These are phyloP conservation scores for Rugonectria rugulosa DNA, from an alignment of 2,329 filamentous ascomycete genomes.

Conservation along the genomic window DNA sequence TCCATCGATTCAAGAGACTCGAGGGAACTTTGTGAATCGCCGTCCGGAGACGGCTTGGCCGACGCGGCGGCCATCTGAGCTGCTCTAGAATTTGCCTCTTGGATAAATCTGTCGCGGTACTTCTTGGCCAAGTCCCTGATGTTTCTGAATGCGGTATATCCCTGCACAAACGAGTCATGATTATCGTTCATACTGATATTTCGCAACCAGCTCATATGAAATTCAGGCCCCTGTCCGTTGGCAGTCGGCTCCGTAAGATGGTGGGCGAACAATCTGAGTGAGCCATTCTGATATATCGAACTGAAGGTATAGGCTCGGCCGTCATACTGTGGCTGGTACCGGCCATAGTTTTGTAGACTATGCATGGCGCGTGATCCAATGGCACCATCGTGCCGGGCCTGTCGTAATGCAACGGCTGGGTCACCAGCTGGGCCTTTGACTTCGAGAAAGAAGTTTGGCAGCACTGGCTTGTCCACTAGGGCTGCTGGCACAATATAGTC, in stretches of 20 bases:
- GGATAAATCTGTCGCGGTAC: slow-evolving; percentile 47
- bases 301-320: slow-evolving; percentile 49
- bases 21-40: not conserved
- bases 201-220: slow-evolving; percentile 50
- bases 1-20: not conserved
- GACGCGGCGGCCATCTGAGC: not conserved
- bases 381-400: slow-evolving; percentile 49
- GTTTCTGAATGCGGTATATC: slow-evolving; percentile 49
- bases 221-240: slow-evolving; percentile 44
- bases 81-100: slow-evolving; percentile 37
- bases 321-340: slow-evolving; percentile 45
- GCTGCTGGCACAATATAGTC: slow-evolving; percentile 43
- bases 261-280: slow-evolving; percentile 48
- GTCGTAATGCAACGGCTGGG: slow-evolving; percentile 40
- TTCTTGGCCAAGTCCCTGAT: slow-evolving; percentile 46
- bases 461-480: slow-evolving; percentile 39
- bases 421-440: slow-evolving; percentile 47
- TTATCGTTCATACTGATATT: slow-evolving; percentile 39
- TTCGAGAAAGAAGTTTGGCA: slow-evolving; percentile 53
- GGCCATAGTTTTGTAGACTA: slow-evolving; percentile 45
- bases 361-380: slow-evolving; percentile 48
- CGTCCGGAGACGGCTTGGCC: not conserved
- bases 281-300: slow-evolving; percentile 47
- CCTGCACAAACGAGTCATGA: slow-evolving; percentile 42
- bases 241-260: slow-evolving; percentile 43